Evolutionary conservation across 2,329 filamentous ascomycete species (phyloP), one percentile per base, ranked within the genome.

Genomic region (Fusarium phyllophilum): DNA sequence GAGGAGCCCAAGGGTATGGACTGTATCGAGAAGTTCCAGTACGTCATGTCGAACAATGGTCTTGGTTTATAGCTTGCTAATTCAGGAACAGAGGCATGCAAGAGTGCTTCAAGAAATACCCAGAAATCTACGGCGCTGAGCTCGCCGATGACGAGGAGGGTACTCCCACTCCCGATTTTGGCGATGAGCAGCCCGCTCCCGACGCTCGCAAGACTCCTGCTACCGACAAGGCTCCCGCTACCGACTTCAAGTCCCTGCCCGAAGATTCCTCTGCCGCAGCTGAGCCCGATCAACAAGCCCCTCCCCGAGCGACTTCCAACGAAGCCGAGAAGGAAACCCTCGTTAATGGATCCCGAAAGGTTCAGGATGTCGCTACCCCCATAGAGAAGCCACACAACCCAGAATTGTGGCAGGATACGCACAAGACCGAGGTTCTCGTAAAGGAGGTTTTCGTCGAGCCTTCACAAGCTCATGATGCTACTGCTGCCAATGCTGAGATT

Each of bases 1-100:
- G 94, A 97, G 81, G 96, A 99, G 81, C 95, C 95, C 41, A 99
- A 99, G 90, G 96, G 96, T 58, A 96, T 97, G 86, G 95, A 98
- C 81, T 98, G 95, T 85, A 96, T 98, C 80, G 95, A 97, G 34
- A 97, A 96, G 85, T 98, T 98, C 89, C 95, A 97, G 94, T 96
- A 88, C 52, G 93, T 89, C 51, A 31, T 26, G 13, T 24, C 15
- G 8, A 52, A 39, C 22, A 22, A 22, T 22, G 15, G 1, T 8
- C 10, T n/a, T 52, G n/a, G 14, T 33, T 42, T 14, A 2, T 14
- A 17, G 4, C 9, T 45, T 62, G 41, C 70, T 82, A 78, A 86
- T 66, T 44, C 71, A 60, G 61, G 29, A 66, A 78, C 77, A 97
- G 95, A 88, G 91, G 89, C 78, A 99, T 99, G 96, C 96, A 98